Base-by-base conservation (phyloP, 169 alveolate species). In the Babesia bigemina region DNA sequence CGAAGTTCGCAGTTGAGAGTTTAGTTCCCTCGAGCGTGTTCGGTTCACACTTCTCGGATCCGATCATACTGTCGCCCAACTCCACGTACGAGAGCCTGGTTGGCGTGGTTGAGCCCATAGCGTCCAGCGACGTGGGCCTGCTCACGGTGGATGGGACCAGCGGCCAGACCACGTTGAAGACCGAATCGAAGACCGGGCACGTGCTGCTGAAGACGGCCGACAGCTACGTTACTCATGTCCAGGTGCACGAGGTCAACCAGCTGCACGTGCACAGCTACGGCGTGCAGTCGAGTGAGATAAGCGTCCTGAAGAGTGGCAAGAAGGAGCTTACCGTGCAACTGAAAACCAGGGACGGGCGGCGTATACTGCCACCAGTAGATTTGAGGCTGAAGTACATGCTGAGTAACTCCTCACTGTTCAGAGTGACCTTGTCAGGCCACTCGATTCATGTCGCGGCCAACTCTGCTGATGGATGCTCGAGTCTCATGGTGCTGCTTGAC, bases 161-260 rank as follows among this genome's bases (percentile, higher is more conserved):
- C 17, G 65, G 65, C 21, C 39, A 57, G 19, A n/a, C 63, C 2
- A 4, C 81, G 16, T 4, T 75, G 13, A 36, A 26, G 45, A 71
- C 81, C 7, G 63, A 71, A 11, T 17, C 24, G 21, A 75, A 75
- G 17, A 75, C 77, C 2, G 84, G 84, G 50, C 74, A 75, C 28
- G 60, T 71, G 33, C 49, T 71, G 44, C 39, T 71, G 28, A 71
- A 58, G 61, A 71, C 72, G 17, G 21, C 60, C 22, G 81, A 71
- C 42, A 52, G 26, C 63, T 7, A 71, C 42, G 72, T 71, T 19
- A 7, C 72, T 1, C 81, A 75, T 24, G 75, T 75, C 12, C 74
- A 75, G 65, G 59, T 75, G 44, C 33, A 60, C 11, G 4, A 2
- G 42, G 39, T 71, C 19, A 72, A 47, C 33, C 72, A 60, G 59